phyloP scores from a whole-genome alignment of 2,329 filamentous ascomycete genomes.

The Zymoseptoria brevis region DNA sequence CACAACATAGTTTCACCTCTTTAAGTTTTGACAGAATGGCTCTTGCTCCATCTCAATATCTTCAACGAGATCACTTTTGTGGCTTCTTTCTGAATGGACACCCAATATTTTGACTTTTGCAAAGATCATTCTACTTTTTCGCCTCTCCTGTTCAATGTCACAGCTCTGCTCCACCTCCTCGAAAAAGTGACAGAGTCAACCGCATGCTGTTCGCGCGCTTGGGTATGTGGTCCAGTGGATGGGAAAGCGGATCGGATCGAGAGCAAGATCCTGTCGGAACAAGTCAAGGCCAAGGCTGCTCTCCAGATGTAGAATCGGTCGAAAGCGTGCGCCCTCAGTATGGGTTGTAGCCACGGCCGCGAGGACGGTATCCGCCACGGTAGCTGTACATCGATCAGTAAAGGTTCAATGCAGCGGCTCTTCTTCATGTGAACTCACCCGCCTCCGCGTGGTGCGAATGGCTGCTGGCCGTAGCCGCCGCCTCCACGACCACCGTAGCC shows the following conservation, averaged over 20 bases:
- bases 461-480: constrained; percentile 32
- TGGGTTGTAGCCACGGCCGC: constrained; percentile 31
- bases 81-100: constrained; percentile 21
- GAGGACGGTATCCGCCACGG: constrained; percentile 30
- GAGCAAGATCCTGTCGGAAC: not conserved
- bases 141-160: not conserved
- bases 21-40: constrained; percentile 11
- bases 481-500: constrained; percentile 13
- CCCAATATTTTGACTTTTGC: constrained; percentile 6
- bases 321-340: constrained; percentile 28
- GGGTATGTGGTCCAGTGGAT: not conserved
- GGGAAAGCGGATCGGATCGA: not conserved
- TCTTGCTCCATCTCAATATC: constrained; percentile 17
- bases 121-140: constrained; percentile 1
- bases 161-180: not conserved
- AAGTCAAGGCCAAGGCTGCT: not conserved
- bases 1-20: constrained; percentile 3
- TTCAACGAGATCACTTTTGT: constrained; percentile 15
- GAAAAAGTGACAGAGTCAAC: not conserved
- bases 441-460: constrained; percentile 30
- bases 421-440: constrained; percentile 15
- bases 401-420: constrained; percentile 7
- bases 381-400: constrained; percentile 20
- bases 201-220: not conserved
- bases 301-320: too few species aligned